Conservation (phyloP, 139 green algal species). For the Picochlorum costavermella region DNA sequence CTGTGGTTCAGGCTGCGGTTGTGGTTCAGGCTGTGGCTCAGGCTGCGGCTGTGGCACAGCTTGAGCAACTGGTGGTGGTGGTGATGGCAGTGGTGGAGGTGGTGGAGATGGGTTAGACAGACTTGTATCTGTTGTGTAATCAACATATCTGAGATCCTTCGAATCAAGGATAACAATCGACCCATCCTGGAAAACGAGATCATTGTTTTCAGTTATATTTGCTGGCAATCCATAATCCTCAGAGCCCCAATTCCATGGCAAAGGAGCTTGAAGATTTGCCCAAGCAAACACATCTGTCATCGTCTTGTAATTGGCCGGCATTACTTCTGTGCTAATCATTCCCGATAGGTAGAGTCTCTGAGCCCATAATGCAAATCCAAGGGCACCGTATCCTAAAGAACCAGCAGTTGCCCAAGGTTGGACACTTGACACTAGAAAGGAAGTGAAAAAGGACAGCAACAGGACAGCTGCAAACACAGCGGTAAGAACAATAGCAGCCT, state of each 20-base stretch:
- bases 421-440: conserved; percentile 5
- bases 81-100: neutral
- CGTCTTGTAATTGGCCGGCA: conserved; percentile 7
- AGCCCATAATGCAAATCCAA: conserved; percentile 10
- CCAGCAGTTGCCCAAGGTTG: conserved; percentile 11
- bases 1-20: neutral
- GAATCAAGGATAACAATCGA: neutral
- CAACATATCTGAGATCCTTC: neutral
- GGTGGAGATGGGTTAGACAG: neutral
- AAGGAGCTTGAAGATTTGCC: conserved; percentile 6
- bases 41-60: neutral
- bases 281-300: conserved; percentile 8
- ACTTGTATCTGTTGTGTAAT: neutral
- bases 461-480: conserved; percentile 3
- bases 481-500: conserved; percentile 1
- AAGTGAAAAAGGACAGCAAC: neutral
- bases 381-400: conserved; percentile 3
- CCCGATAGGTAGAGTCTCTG: conserved; percentile 13
- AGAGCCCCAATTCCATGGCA: conserved; percentile 12
- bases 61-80: neutral
- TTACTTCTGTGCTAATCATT: neutral
- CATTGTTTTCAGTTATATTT: conserved; percentile 4
- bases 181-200: neutral
- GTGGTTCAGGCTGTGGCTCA: neutral
- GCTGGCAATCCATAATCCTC: neutral